A percentile compares a stretch with the other conserved stretches of the same genome.
These are phyloP conservation scores for Canavalia ensiformis DNA, from an alignment of 306 rosid genomes.

Conservation along the genomic window DNA sequence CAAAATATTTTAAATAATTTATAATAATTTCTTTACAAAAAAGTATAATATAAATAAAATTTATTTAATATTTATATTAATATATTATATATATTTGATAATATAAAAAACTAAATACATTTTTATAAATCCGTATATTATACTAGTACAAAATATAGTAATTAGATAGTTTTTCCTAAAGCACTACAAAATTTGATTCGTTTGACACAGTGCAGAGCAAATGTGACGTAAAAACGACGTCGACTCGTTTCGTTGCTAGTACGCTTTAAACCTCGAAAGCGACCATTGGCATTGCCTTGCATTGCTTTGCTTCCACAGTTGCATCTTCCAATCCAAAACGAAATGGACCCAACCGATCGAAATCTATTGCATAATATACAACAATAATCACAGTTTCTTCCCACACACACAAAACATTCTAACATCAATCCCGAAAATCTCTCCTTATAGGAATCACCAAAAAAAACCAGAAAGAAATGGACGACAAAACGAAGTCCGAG, in stretches of 20 bases:
- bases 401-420: neutral
- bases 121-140: too few relatives aligned
- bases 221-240: conserved; percentile 39
- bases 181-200: too few relatives aligned
- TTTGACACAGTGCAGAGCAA: too few relatives aligned
- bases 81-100: too few relatives aligned
- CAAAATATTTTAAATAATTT: too few relatives aligned
- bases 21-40: too few relatives aligned
- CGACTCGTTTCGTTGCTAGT: neutral
- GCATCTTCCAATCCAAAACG: neutral
- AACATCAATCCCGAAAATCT: neutral
- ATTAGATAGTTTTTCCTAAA: too few relatives aligned
- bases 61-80: too few relatives aligned
- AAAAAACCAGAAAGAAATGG: conserved; percentile 47
- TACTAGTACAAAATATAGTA: too few relatives aligned
- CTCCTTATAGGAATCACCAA: conserved; percentile 18
- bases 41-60: too few relatives aligned
- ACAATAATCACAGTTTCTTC: neutral
- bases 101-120: too few relatives aligned
- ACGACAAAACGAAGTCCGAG: conserved; percentile 64
- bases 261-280: conserved; percentile 19
- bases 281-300: neutral
- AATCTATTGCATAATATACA: neutral
- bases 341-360: conserved; percentile 33
- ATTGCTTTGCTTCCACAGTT: conserved; percentile 2